Percentiles rank a stretch among this genome's conserved stretches.
These are phyloP conservation scores for Arabis alpina DNA, from an alignment of 345 rosid genomes.

Conservation along the genomic window DNA sequence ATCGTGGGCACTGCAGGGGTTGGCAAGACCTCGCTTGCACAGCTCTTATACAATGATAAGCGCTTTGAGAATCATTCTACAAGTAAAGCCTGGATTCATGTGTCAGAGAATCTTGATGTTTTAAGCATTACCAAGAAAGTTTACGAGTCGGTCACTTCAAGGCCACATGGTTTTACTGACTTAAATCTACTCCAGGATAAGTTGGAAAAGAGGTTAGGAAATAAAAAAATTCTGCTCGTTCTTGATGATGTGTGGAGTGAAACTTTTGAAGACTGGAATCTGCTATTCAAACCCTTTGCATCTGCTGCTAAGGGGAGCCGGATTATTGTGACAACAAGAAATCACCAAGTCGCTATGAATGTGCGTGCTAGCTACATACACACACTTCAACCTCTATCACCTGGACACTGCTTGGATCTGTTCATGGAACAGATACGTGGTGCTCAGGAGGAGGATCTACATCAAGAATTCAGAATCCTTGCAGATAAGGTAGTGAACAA, in stretches of 20 bases:
- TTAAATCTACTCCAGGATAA: neutral
- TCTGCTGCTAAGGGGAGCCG: neutral
- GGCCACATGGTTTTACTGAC: neutral
- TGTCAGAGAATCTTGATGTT: neutral
- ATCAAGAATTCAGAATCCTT: neutral
- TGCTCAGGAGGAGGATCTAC: neutral
- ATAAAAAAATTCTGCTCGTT: neutral
- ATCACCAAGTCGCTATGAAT: neutral
- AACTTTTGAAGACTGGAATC: neutral
- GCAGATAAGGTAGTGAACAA: neutral
- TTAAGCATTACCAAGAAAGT: neutral
- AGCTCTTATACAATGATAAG: neutral
- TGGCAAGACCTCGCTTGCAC: neutral
- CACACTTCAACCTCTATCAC: neutral
- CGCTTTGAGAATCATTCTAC: neutral
- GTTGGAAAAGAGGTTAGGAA: neutral
- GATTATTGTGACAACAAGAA: neutral
- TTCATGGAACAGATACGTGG: neutral
- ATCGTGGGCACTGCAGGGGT: neutral
- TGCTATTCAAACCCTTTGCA: neutral
- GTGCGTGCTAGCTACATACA: neutral
- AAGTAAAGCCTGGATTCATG: neutral
- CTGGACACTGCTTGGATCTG: neutral
- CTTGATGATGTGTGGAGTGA: neutral
- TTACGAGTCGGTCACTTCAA: neutral